phyloP scores from a whole-genome alignment of 805 yeast species.

The Lipomyces mesembrius region DNA sequence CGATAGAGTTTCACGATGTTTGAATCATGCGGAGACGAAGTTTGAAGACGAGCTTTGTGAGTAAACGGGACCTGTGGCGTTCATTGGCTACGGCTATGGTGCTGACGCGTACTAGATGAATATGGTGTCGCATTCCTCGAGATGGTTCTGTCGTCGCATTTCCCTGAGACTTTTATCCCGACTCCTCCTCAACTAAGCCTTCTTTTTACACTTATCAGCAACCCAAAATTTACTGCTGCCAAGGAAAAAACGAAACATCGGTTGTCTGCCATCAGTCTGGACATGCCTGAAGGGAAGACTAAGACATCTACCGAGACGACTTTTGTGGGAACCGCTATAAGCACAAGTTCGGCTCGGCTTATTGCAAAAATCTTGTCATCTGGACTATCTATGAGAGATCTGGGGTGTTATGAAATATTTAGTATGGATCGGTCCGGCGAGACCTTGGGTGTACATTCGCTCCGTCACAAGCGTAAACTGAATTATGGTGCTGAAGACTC shows the following conservation, averaged over 20 bases:
- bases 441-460: neutral
- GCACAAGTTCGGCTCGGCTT: constrained; percentile 14
- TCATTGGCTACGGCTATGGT: neutral
- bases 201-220: constrained; percentile 28
- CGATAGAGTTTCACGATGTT: constrained; percentile 14
- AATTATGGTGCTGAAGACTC: constrained; percentile 1
- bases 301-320: neutral
- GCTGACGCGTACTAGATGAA: constrained; percentile 17
- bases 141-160: constrained; percentile 19
- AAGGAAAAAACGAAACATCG: neutral
- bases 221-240: constrained; percentile 22
- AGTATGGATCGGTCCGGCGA: constrained; percentile 1
- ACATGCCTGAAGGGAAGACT: neutral
- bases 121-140: constrained; percentile 27
- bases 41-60: constrained; percentile 33
- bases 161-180: constrained; percentile 28
- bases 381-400: constrained; percentile 19
- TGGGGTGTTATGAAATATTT: constrained; percentile 24
- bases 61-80: constrained; percentile 1
- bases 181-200: constrained; percentile 22
- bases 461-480: neutral
- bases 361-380: constrained; percentile 18
- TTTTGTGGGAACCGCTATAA: constrained; percentile 13
- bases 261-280: neutral
- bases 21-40: constrained; percentile 25